Evolutionary conservation across 768 basidiomycete species (phyloP).

Genomic region (Termitomyces sp.): DNA sequence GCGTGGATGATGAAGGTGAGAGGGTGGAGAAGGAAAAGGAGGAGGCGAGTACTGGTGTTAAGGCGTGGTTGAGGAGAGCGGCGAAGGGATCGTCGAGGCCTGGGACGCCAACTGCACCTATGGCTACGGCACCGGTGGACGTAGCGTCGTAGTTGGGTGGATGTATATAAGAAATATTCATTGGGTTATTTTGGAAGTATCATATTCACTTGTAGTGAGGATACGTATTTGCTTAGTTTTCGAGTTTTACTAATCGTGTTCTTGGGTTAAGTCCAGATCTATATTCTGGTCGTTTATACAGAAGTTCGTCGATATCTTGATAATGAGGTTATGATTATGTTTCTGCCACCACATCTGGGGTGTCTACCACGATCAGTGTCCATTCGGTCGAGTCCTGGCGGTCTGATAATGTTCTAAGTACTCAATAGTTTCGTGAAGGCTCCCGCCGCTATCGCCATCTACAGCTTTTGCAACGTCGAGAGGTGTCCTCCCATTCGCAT

Average conservation of each 20-base stretch:
- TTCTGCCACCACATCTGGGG: background rate
- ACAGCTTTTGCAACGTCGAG: background rate
- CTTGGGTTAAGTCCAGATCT: no score
- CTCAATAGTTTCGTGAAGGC: no score
- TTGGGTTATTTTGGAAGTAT: background rate
- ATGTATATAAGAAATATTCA: background rate
- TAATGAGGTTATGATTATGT: background rate
- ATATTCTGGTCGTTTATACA: background rate
- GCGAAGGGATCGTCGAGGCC: constrained; percentile 14
- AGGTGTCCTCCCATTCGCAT: background rate
- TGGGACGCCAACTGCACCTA: constrained; percentile 8
- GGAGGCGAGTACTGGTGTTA: constrained; percentile 11
- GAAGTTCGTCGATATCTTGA: no score
- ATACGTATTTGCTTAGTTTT: background rate
- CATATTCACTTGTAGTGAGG: background rate
- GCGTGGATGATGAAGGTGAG: background rate
- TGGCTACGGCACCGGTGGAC: no score
- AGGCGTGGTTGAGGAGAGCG: constrained; percentile 17
- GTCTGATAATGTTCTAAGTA: background rate
- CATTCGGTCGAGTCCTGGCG: background rate
- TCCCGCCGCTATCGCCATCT: no score
- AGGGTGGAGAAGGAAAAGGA: background rate
- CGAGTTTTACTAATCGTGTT: background rate
- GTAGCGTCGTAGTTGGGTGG: background rate
- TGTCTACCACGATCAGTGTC: no score